phyloP scores from a whole-genome alignment of 805 yeast genomes.

The Candida ovalis region DNA sequence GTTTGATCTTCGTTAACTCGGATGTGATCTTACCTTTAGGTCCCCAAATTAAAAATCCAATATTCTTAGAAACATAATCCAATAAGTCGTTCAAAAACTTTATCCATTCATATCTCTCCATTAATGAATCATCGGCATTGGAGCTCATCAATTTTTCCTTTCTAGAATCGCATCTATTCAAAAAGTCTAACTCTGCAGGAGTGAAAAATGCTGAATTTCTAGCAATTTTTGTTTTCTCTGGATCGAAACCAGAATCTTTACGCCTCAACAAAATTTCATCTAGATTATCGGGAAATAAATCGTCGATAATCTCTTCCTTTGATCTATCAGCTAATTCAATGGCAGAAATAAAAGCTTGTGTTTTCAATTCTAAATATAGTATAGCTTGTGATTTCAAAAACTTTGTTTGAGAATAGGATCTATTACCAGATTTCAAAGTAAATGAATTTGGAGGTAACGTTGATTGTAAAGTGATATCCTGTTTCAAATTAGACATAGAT shows the following conservation, averaged over 20 bases:
- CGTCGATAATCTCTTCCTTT: slow-evolving; percentile 63
- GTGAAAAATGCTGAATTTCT: slow-evolving; percentile 41
- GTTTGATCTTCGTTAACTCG: slow-evolving; percentile 18
- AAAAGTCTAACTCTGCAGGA: slow-evolving; percentile 77
- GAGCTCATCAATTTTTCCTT: slow-evolving; percentile 53
- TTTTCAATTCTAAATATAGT: slow-evolving; percentile 80
- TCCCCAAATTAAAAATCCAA: slow-evolving; percentile 73
- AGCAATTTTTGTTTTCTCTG: slow-evolving; percentile 20
- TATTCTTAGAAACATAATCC: slow-evolving; percentile 72
- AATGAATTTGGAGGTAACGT: slow-evolving; percentile 4
- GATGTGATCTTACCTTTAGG: slow-evolving; percentile 31
- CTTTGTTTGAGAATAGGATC: slow-evolving; percentile 28
- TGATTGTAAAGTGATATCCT: slow-evolving; percentile 17
- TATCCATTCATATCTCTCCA: slow-evolving; percentile 82
- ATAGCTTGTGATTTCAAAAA: slow-evolving; percentile 78
- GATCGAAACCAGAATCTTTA: slow-evolving; percentile 29
- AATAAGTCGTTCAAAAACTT: slow-evolving; percentile 74
- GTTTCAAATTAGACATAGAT: slow-evolving; percentile 28
- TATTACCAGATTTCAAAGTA: slow-evolving; percentile 9
- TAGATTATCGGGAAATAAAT: slow-evolving; percentile 67
- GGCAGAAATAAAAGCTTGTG: slow-evolving; percentile 93
- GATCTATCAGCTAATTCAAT: slow-evolving; percentile 61
- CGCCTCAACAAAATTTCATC: slow-evolving; percentile 44
- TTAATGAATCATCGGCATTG: slow-evolving; percentile 46
- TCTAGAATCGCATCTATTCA: slow-evolving; percentile 68